These are phyloP conservation scores for Beta corolliflora DNA, from an alignment of 179 eudicot species.

Conservation along the genomic window DNA sequence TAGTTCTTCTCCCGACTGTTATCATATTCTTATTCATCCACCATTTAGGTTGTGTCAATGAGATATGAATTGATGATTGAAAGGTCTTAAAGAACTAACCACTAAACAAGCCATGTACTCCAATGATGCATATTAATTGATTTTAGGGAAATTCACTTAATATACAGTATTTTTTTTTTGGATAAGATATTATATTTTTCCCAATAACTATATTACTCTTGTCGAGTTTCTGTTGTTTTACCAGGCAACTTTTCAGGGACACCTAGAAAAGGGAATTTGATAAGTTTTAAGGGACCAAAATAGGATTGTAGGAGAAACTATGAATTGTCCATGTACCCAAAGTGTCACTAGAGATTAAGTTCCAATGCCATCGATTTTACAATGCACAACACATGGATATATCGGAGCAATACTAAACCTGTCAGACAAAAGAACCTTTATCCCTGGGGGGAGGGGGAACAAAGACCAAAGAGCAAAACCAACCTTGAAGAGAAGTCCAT, in stretches of 20 bases:
- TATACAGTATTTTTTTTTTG: too few relatives aligned
- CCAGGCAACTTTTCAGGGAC: background rate
- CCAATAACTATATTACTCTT: background rate
- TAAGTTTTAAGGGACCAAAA: background rate
- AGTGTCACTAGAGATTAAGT: background rate
- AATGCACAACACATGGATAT: background rate
- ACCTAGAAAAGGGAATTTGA: background rate
- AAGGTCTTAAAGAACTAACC: background rate
- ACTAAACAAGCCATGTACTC: background rate
- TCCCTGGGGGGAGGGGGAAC: too few relatives aligned
- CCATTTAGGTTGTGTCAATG: background rate
- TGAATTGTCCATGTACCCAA: background rate
- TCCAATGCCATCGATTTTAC: background rate
- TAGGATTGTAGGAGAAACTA: background rate
- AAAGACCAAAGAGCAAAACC: conserved; percentile 12
- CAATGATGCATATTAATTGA: background rate
- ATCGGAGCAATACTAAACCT: background rate
- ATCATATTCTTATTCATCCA: background rate
- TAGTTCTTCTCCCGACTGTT: background rate
- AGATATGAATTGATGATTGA: background rate
- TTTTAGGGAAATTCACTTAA: background rate
- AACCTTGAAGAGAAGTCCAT: conserved; percentile 98
- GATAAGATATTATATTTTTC: too few relatives aligned
- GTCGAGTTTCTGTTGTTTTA: too few relatives aligned
- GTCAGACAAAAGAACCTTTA: background rate